These are phyloP conservation scores for Firmiana major DNA, from an alignment of 345 rosid genomes.

Conservation along the genomic window DNA sequence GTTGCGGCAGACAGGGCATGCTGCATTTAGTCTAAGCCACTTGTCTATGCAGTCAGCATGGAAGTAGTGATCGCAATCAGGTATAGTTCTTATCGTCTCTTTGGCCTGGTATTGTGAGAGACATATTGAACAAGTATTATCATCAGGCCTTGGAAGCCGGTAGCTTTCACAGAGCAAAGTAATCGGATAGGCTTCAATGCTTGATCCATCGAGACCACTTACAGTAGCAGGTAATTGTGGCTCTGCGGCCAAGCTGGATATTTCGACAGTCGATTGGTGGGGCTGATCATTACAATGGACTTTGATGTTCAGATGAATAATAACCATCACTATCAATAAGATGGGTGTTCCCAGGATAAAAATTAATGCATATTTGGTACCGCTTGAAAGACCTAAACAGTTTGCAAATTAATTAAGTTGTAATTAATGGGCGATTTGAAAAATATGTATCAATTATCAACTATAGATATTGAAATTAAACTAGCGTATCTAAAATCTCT, in stretches of 20 bases:
- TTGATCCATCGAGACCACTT: conserved; percentile 34
- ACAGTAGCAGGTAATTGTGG: background rate
- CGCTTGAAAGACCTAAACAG: background rate
- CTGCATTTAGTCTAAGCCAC: conserved; percentile 50
- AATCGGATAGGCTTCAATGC: conserved; percentile 54
- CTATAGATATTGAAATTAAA: no score
- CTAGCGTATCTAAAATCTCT: background rate
- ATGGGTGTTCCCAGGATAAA: conserved; percentile 46
- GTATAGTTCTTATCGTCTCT: conserved; percentile 48
- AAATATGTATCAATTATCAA: no score
- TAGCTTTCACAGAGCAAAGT: conserved; percentile 41
- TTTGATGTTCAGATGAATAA: conserved; percentile 10
- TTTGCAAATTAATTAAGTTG: background rate
- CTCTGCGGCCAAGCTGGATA: background rate
- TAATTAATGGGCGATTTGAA: background rate
- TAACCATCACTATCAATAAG: conserved; percentile 29
- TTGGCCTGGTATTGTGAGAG: conserved; percentile 44
- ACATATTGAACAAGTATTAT: conserved; percentile 47
- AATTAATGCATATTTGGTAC: conserved; percentile 35
- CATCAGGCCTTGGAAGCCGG: conserved; percentile 40
- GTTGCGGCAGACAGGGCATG: conserved; percentile 32
- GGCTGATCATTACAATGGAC: background rate
- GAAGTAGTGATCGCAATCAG: conserved; percentile 56
- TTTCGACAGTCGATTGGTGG: background rate
- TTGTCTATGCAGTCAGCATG: conserved; percentile 53